These are phyloP conservation scores for Colletotrichum euphorbiae DNA, from an alignment of 2,329 filamentous ascomycete species.

Conservation along the genomic window DNA sequence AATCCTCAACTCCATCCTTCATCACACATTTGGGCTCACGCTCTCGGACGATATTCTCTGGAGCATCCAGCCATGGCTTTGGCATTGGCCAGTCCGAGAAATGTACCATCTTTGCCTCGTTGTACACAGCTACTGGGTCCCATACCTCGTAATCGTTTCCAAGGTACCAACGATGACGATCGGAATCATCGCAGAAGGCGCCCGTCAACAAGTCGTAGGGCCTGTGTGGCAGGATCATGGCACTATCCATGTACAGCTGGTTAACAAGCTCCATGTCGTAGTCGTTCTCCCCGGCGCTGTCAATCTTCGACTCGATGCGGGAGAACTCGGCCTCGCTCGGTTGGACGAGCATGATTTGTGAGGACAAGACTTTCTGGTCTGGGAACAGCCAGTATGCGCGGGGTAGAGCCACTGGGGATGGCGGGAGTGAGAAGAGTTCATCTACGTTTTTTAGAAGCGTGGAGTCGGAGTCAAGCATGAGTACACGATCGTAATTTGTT, in stretches of 20 bases:
- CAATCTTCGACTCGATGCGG: slow-evolving; percentile 46
- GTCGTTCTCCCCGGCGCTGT: slow-evolving; percentile 44
- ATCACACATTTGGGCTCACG: slow-evolving; percentile 21
- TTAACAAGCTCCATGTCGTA: slow-evolving; percentile 79
- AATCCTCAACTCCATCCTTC: slow-evolving; percentile 26
- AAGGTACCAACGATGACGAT: slow-evolving; percentile 58
- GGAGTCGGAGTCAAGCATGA: slow-evolving; percentile 69
- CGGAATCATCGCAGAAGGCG: slow-evolving; percentile 63
- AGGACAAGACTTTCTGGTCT: slow-evolving; percentile 58
- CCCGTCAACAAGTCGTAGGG: slow-evolving; percentile 70
- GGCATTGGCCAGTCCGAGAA: slow-evolving; percentile 44
- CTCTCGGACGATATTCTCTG: slow-evolving; percentile 9
- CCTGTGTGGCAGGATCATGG: slow-evolving; percentile 72
- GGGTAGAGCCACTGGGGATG: slow-evolving; percentile 71
- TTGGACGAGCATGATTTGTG: slow-evolving; percentile 71
- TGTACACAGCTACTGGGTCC: slow-evolving; percentile 63
- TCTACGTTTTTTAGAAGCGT: slow-evolving; percentile 72
- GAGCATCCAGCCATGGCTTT: slow-evolving; percentile 38
- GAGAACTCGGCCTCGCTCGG: slow-evolving; percentile 61
- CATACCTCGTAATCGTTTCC: slow-evolving; percentile 59
- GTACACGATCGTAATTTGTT: slow-evolving; percentile 64
- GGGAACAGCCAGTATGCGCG: slow-evolving; percentile 73
- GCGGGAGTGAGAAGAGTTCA: slow-evolving; percentile 75
- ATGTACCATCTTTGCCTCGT: slow-evolving; percentile 70
- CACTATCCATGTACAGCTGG: slow-evolving; percentile 66